A percentile compares a stretch with the other conserved stretches of the same genome.
Evolutionary conservation across 2,329 filamentous ascomycete species (phyloP).

Genomic region (Xylariaceae sp.): DNA sequence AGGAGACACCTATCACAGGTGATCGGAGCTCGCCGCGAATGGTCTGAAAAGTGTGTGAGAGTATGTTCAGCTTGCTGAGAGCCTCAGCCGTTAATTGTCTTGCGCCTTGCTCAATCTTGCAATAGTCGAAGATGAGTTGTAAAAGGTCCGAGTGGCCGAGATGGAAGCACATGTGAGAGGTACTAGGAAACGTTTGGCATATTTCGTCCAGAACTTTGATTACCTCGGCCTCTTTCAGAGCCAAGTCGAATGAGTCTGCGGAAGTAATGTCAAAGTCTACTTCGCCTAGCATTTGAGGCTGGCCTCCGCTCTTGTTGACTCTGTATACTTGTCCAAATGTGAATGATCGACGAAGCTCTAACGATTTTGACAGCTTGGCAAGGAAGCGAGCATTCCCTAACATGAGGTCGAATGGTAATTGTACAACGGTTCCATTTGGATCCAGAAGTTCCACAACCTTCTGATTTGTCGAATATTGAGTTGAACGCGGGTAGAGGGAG

Average conservation of each 20-base stretch:
- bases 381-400: slow-evolving; percentile 82
- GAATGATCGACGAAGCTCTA: slow-evolving; percentile 70
- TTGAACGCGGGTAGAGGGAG: slow-evolving; percentile 75
- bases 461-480: slow-evolving; percentile 61
- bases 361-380: slow-evolving; percentile 61
- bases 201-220: slow-evolving; percentile 95
- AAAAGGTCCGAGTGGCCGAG: slow-evolving; percentile 85
- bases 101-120: slow-evolving; percentile 67
- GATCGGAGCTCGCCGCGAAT: slow-evolving; percentile 78
- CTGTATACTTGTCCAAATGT: slow-evolving; percentile 86
- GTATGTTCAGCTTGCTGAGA: slow-evolving; percentile 81
- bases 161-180: slow-evolving; percentile 80
- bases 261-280: slow-evolving; percentile 98
- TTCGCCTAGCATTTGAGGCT: slow-evolving; percentile 79
- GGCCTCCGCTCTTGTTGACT: slow-evolving; percentile 71
- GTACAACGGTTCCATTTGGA: slow-evolving; percentile 78
- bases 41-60: slow-evolving; percentile 76
- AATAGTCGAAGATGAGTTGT: slow-evolving; percentile 85
- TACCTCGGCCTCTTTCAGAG: slow-evolving; percentile 87
- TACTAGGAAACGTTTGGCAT: slow-evolving; percentile 71
- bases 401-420: slow-evolving; percentile 91
- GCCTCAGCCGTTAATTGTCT: slow-evolving; percentile 74
- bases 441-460: slow-evolving; percentile 80
- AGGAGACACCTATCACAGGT: slow-evolving; percentile 75
- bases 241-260: slow-evolving; percentile 72